These are phyloP conservation scores for Chaetomiaceae sp. DNA, from an alignment of 2,329 filamentous ascomycete species.

Conservation along the genomic window DNA sequence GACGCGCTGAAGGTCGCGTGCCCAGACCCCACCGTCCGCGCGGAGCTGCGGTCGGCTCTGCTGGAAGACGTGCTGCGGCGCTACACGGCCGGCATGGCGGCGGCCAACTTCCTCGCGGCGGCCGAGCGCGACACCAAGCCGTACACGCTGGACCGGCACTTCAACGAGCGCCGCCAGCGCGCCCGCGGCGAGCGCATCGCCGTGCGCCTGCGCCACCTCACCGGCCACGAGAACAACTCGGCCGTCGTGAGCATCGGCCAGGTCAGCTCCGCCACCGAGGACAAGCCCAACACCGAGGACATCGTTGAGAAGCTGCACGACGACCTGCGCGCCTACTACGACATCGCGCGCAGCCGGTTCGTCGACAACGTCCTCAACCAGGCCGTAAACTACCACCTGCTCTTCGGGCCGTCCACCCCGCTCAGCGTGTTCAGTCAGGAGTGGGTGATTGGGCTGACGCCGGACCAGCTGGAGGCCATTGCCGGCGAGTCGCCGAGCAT, in stretches of 20 bases:
- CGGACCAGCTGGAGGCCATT: conserved; percentile 23
- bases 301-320: conserved; percentile 28
- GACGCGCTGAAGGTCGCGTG: conserved; percentile 20
- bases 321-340: conserved; percentile 30
- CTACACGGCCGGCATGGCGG: conserved; percentile 24
- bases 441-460: conserved; percentile 26
- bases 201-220: conserved; percentile 1
- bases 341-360: conserved; percentile 28
- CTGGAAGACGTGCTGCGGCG: conserved; percentile 19
- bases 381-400: conserved; percentile 25
- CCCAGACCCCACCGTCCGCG: conserved; percentile 12
- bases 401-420: conserved; percentile 25
- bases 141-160: conserved; percentile 28
- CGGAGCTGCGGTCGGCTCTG: conserved; percentile 22
- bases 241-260: conserved; percentile 13
- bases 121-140: conserved; percentile 27
- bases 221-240: neutral
- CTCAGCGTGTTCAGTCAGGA: conserved; percentile 27
- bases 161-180: conserved; percentile 18
- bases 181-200: conserved; percentile 15
- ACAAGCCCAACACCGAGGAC: conserved; percentile 22
- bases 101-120: conserved; percentile 23
- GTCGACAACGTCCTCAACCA: conserved; percentile 32
- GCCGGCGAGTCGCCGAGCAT: conserved; percentile 24
- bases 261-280: conserved; percentile 13